A percentile compares a stretch with the other conserved stretches of the same genome.
These are phyloP conservation scores for Trypanosoma mega DNA, from an alignment of 208 protist genomes.

Conservation along the genomic window DNA sequence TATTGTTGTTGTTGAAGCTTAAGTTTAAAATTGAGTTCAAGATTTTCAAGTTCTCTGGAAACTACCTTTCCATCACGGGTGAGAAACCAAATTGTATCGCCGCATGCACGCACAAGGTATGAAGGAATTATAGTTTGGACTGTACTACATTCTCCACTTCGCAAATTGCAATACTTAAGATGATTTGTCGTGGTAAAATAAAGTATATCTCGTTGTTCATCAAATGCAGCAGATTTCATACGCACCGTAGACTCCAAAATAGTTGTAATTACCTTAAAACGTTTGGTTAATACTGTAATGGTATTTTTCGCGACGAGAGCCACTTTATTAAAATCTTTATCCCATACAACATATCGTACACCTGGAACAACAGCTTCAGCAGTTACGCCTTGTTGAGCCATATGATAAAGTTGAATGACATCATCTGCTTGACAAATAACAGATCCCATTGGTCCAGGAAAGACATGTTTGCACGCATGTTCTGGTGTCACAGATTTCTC, in stretches of 20 bases:
- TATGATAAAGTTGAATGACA: constrained; percentile 93
- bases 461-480: constrained; percentile 69
- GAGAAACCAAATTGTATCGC: constrained; percentile 89
- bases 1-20: constrained; percentile 93
- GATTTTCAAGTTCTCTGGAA: constrained; percentile 90
- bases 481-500: constrained; percentile 64
- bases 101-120: constrained; percentile 93
- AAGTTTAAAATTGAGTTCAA: constrained; percentile 96
- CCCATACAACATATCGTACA: constrained; percentile 96
- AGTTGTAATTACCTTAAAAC: constrained; percentile 89
- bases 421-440: constrained; percentile 86
- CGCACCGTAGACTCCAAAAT: constrained; percentile 91
- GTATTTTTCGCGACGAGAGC: constrained; percentile 91
- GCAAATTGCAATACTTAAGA: constrained; percentile 96
- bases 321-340: constrained; percentile 86
- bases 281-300: constrained; percentile 89
- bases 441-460: constrained; percentile 66
- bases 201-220: constrained; percentile 93
- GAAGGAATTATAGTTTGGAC: constrained; percentile 95
- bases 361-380: constrained; percentile 51
- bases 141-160: constrained; percentile 95
- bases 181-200: constrained; percentile 98
- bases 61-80: constrained; percentile 90
- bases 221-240: constrained; percentile 95
- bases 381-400: constrained; percentile 89